Conservation (phyloP, 2,329 filamentous ascomycete genomes). For the Sporothrix schenckii region DNA sequence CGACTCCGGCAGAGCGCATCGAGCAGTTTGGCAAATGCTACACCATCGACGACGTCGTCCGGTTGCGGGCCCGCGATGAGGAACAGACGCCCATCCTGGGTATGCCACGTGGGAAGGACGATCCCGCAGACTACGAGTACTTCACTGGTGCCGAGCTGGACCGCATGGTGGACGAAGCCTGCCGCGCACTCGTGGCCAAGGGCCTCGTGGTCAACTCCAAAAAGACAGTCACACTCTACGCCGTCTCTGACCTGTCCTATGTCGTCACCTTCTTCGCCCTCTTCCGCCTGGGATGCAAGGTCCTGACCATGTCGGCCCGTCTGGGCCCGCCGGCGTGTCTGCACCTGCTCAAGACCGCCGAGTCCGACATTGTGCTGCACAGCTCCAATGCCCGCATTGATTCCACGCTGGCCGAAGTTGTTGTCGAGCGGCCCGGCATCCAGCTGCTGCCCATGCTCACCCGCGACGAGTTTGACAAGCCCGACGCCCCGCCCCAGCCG, state of each 20-base stretch:
- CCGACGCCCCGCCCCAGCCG: constrained; percentile 31
- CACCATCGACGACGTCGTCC: constrained; percentile 49
- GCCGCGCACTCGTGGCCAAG: constrained; percentile 41
- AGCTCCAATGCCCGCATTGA: constrained; percentile 44
- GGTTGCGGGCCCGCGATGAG: constrained; percentile 45
- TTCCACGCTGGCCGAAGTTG: constrained; percentile 40
- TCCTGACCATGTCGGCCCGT: constrained; percentile 50
- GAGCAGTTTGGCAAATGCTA: constrained; percentile 46
- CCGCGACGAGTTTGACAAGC: constrained; percentile 32
- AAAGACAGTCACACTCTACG: constrained; percentile 47
- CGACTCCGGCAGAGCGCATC: constrained; percentile 40
- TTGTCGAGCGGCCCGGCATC: constrained; percentile 37
- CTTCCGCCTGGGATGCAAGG: constrained; percentile 49
- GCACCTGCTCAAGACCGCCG: constrained; percentile 45
- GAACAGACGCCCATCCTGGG: constrained; percentile 49
- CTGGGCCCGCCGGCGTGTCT: constrained; percentile 48
- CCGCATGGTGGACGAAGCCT: constrained; percentile 47
- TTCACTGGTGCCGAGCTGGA: constrained; percentile 49
- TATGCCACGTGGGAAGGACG: constrained; percentile 44
- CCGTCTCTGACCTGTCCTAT: constrained; percentile 48
- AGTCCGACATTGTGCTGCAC: constrained; percentile 45
- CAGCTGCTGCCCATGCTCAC: constrained; percentile 34
- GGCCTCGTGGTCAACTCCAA: constrained; percentile 42
- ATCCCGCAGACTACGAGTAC: constrained; percentile 45
- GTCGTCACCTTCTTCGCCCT: constrained; percentile 50